Evolutionary conservation across 176 grass and related monocot genomes (phyloP).

Genomic region (Phyllostachys edulis): DNA sequence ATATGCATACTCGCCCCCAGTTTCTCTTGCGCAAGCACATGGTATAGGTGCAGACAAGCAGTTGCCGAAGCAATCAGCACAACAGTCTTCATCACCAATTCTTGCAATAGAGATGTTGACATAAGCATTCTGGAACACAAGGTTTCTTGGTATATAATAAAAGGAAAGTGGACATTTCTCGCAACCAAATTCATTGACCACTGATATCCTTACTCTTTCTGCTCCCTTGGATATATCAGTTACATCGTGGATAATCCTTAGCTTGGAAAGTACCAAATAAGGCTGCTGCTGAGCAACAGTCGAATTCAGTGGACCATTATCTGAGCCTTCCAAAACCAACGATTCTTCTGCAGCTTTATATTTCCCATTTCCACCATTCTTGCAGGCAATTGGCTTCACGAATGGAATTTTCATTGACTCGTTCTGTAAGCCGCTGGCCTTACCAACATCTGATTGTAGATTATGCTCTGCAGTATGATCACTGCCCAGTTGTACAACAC

Average conservation of each 20-base stretch:
- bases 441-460: conserved; percentile 2
- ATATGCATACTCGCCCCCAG: conserved; percentile 63
- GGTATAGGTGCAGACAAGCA: conserved; percentile 55
- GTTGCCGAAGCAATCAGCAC: conserved; percentile 60
- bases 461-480: conserved; percentile 28
- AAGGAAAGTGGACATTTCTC: conserved; percentile 46
- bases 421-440: not conserved
- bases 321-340: no score
- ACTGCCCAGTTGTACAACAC: conserved; percentile 37
- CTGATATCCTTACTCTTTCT: conserved; percentile 55
- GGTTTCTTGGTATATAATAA: conserved; percentile 51
- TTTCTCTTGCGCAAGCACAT: conserved; percentile 63
- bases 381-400: no score
- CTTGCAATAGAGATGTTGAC: conserved; percentile 56
- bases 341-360: no score
- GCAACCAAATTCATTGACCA: conserved; percentile 52
- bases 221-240: conserved; percentile 64
- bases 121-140: conserved; percentile 55
- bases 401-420: no score
- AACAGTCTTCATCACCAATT: conserved; percentile 62
- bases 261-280: conserved; percentile 33
- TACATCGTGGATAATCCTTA: conserved; percentile 47
- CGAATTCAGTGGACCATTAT: not conserved
- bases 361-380: no score
- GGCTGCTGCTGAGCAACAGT: conserved; percentile 17